Evolutionary conservation across 352 stramenopile species (phyloP).

Genomic region (Pythium rishiriense): DNA sequence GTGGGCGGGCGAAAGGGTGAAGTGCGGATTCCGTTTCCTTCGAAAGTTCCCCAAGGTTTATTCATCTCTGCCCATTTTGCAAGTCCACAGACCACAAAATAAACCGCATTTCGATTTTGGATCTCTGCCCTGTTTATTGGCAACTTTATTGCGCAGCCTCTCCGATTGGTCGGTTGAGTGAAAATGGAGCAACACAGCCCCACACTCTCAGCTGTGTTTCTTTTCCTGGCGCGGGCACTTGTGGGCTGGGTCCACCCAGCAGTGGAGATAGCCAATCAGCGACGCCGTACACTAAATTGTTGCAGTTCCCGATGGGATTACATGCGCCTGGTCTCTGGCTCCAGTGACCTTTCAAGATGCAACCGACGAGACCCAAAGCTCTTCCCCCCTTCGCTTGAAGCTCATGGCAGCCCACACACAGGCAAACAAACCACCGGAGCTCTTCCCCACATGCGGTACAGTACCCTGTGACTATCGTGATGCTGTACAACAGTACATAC

Average conservation of each 20-base stretch:
- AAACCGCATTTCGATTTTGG: background rate
- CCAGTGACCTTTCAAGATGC: constrained; percentile 27
- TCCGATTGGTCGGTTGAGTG: constrained; percentile 25
- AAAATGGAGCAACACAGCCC: constrained; percentile 13
- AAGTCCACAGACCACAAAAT: background rate
- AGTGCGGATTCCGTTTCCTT: constrained; percentile 12
- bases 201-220: constrained; percentile 17
- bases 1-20: background rate
- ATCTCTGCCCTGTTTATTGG: constrained; percentile 12
- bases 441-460: background rate
- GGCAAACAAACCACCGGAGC: background rate
- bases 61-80: background rate
- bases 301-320: constrained; percentile 15
- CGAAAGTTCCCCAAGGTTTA: background rate
- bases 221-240: background rate
- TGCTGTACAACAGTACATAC: no score
- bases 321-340: constrained; percentile 13
- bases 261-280: constrained; percentile 21
- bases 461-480: no score
- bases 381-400: constrained; percentile 3
- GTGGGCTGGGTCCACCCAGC: constrained; percentile 2
- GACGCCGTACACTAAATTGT: constrained; percentile 19
- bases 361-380: constrained; percentile 15
- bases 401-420: no score
- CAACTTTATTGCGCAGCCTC: constrained; percentile 13